These are phyloP conservation scores for Collybiopsis confluens DNA, from an alignment of 768 basidiomycete genomes.

Conservation along the genomic window DNA sequence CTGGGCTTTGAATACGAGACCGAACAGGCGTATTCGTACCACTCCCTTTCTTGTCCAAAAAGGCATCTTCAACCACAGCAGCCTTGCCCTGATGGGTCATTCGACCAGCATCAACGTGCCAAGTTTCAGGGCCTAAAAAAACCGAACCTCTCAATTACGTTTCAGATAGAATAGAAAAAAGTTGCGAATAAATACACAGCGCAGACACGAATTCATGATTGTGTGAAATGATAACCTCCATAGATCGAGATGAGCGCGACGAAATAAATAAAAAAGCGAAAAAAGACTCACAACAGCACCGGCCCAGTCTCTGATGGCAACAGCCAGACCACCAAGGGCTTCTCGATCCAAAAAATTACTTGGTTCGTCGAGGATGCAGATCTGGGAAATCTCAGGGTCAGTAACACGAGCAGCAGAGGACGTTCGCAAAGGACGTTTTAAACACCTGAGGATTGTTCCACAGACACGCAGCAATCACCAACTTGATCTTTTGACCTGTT, in stretches of 20 bases:
- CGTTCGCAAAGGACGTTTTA: not conserved
- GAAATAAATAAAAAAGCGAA: slow-evolving; percentile 10
- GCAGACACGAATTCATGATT: slow-evolving; percentile 85
- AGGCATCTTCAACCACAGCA: slow-evolving; percentile 79
- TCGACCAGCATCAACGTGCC: slow-evolving; percentile 85
- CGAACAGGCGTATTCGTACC: slow-evolving; percentile 66
- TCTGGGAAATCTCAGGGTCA: slow-evolving; percentile 29
- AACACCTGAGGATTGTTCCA: slow-evolving; percentile 88
- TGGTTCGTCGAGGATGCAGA: slow-evolving; percentile 82
- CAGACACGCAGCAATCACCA: slow-evolving; percentile 89
- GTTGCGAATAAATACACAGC: slow-evolving; percentile 52
- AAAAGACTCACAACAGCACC: slow-evolving; percentile 70
- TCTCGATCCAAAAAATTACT: slow-evolving; percentile 98
- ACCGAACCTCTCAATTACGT: not conserved
- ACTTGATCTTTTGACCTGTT: slow-evolving; percentile 92
- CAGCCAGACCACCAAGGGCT: slow-evolving; percentile 89
- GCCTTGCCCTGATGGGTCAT: slow-evolving; percentile 88
- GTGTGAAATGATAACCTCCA: slow-evolving; percentile 91
- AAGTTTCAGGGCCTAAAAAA: slow-evolving; percentile 78
- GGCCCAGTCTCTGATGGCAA: slow-evolving; percentile 93
- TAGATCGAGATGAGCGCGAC: slow-evolving; percentile 15
- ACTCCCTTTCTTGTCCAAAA: slow-evolving; percentile 74
- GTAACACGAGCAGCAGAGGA: slow-evolving; percentile 3
- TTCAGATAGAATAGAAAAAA: not conserved
- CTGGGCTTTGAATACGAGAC: slow-evolving; percentile 68